A percentile compares a stretch with the other conserved stretches of the same genome.
phyloP scores from a whole-genome alignment of 2,329 filamentous ascomycete species.

The Berkeleyomyces basicola region DNA sequence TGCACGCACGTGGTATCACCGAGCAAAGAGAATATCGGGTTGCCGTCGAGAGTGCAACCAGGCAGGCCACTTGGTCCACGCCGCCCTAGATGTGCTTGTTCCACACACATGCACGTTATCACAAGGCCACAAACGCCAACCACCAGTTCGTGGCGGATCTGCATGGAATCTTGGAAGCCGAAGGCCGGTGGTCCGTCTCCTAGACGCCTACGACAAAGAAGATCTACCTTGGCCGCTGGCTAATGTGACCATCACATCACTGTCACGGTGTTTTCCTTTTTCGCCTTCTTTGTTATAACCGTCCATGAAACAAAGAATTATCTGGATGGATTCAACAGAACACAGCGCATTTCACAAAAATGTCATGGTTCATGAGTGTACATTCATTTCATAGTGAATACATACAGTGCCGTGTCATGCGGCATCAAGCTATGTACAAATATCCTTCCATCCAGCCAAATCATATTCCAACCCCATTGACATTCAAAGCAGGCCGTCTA shows the following conservation, averaged over 20 bases:
- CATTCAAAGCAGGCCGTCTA: constrained; percentile 15
- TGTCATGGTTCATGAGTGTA: no score
- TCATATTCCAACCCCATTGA: neutral
- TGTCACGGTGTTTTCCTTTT: neutral
- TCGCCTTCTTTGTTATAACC: no score
- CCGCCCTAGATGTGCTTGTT: neutral
- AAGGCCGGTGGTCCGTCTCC: neutral
- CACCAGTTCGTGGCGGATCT: neutral
- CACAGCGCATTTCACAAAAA: no score
- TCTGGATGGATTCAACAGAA: no score
- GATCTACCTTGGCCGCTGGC: neutral
- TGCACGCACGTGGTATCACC: neutral
- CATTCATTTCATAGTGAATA: no score
- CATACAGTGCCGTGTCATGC: no score
- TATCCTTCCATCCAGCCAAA: neutral
- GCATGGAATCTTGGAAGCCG: neutral
- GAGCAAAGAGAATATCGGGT: neutral
- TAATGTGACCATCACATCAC: neutral
- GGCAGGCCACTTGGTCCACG: neutral
- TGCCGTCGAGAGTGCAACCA: neutral
- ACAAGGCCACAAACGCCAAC: neutral
- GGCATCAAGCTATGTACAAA: no score
- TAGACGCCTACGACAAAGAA: neutral
- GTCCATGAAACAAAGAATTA: no score
- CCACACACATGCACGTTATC: neutral